A percentile compares a stretch with the other conserved stretches of the same genome.
Evolutionary conservation across 495 filamentous ascomycete species (phyloP).

Genomic region (Neurospora pannonica): DNA sequence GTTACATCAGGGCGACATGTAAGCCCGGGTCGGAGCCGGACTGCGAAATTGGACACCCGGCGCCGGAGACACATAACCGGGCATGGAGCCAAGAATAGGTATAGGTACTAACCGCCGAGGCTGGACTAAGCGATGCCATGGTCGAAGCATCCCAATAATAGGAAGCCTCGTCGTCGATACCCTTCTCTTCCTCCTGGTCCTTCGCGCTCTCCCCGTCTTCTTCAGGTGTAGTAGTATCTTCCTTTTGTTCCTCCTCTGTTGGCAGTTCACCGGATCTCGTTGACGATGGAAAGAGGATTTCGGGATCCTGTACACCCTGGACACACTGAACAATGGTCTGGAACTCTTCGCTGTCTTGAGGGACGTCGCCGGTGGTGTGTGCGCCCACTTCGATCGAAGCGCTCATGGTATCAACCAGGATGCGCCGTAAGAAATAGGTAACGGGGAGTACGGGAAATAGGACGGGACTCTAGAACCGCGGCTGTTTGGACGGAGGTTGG

Average conservation of each 20-base stretch:
- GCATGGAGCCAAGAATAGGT: not conserved
- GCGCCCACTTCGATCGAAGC: slow-evolving; percentile 1
- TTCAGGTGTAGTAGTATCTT: not conserved
- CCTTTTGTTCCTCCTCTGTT: not conserved
- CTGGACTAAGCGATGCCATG: slow-evolving; percentile 48
- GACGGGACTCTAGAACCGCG: not conserved
- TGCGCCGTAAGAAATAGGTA: not conserved
- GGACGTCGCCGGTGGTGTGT: slow-evolving; percentile 1
- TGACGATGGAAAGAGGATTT: not conserved
- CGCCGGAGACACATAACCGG: not conserved
- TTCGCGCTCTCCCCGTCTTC: not conserved
- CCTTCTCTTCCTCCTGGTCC: not conserved
- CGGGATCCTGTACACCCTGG: not conserved
- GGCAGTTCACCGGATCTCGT: not conserved
- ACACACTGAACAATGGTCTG: slow-evolving; percentile 4
- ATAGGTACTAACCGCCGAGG: slow-evolving; percentile 43
- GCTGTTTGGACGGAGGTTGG: not conserved
- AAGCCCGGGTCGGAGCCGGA: not conserved
- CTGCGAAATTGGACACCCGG: not conserved
- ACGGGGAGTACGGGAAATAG: not conserved
- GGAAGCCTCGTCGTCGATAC: slow-evolving; percentile 21
- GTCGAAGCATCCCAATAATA: slow-evolving; percentile 41
- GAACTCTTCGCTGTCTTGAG: not conserved
- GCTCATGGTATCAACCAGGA: slow-evolving; percentile 4
- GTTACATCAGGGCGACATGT: not conserved